These are phyloP conservation scores for Lentinula aciculospora DNA, from an alignment of 768 basidiomycete species.

Conservation along the genomic window DNA sequence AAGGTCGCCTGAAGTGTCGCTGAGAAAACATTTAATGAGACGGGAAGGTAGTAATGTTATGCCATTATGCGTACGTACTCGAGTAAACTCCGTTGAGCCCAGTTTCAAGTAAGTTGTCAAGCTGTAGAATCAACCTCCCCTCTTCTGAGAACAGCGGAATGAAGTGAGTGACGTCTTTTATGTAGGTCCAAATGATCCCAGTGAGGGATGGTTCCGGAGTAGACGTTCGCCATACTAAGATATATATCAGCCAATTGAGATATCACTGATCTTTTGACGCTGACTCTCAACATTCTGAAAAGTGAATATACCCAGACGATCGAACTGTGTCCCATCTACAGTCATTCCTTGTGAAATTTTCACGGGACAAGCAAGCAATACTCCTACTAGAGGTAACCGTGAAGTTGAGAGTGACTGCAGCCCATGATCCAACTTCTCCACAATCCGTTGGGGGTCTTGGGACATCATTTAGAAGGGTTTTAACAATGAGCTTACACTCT, in stretches of 20 bases:
- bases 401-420: constrained; percentile 69
- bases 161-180: constrained; percentile 61
- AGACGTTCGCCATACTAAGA: constrained; percentile 73
- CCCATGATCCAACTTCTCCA: constrained; percentile 66
- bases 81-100: constrained; percentile 65
- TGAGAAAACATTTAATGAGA: constrained; percentile 21
- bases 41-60: neutral
- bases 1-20: constrained; percentile 70
- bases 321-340: constrained; percentile 62
- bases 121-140: constrained; percentile 66
- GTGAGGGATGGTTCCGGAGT: constrained; percentile 68
- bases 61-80: constrained; percentile 30
- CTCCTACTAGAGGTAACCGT: constrained; percentile 58
- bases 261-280: constrained; percentile 15
- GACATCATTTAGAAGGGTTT: neutral
- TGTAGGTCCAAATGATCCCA: constrained; percentile 69
- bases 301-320: constrained; percentile 67
- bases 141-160: constrained; percentile 62
- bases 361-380: neutral
- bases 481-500: neutral
- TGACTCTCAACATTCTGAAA: constrained; percentile 75
- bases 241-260: neutral
- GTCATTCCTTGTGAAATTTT: too few species aligned
- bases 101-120: constrained; percentile 61
- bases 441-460: constrained; percentile 68